Base-by-base conservation (phyloP, 768 basidiomycete genomes). In the Rossbeevera mucosa region DNA sequence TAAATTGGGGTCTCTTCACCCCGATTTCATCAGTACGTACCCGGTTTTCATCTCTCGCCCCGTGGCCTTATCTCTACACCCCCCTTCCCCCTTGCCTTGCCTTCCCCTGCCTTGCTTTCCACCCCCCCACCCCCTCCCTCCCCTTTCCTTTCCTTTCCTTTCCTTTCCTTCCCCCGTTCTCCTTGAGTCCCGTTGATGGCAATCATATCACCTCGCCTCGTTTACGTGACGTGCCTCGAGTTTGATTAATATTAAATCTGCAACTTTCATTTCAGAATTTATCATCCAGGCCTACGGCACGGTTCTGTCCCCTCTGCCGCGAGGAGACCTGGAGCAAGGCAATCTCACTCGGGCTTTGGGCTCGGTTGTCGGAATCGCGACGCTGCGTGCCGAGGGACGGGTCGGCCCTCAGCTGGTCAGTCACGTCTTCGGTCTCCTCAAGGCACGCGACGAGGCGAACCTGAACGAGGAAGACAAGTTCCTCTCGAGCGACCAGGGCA, bases 361-460 rank as follows among this genome's bases (percentile, higher is more conserved):
- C 47, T 93, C 90, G 29, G 80, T 94, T 36, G 85, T 91, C 55
- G 93, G 88, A 26, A 84, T 88, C 43, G 86, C 93, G 22, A 85
- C 89, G 54, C 79, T 95, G 47, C 85, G 93, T 52, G 83, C 93
- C 25, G 91, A 94, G 63, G 83, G 80, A 25, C 76, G 86, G 43
- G 93, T 94, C 55, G 90, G 82, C 21, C 90, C 92, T 7, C 93
- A 95, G 68, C 76, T 95, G 52, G 85, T 75, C 11, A 92, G 90
- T 67, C 93, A 95, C 67, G 85, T 88, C 45, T 93, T 91, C 69
- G 93, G 93, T 12, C 78, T 95, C 59, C 82, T 93, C 64, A 95
- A 94, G 70, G 88, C 90, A 20, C 85, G 86, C 50, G 63, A 78
- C 44, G 74, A 75, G 43, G 77, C 80, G 48, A 76, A 78, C 30